Conservation (phyloP, 805 yeast species). For the Clavispora phyllophila region DNA sequence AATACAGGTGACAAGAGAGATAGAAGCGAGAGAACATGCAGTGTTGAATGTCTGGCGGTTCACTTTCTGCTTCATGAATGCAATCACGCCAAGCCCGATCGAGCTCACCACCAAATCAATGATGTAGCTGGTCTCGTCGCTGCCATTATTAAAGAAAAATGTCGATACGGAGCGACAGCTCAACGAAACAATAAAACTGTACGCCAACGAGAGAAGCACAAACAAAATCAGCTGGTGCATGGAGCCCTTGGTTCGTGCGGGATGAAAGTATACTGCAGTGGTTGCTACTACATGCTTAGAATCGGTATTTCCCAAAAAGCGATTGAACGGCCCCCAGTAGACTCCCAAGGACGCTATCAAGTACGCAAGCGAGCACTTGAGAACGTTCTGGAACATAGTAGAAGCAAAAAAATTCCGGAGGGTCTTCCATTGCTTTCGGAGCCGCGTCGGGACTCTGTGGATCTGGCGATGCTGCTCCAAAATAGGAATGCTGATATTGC, state of each 20-base stretch:
- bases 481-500: conserved; percentile 3
- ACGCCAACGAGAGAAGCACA: conserved; percentile 51
- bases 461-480: background rate
- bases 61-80: conserved; percentile 64
- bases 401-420: conserved; percentile 6
- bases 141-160: conserved; percentile 38
- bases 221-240: conserved; percentile 71
- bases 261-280: conserved; percentile 79
- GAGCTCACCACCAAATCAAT: conserved; percentile 52
- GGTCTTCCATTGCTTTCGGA: background rate
- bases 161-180: conserved; percentile 50
- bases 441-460: background rate
- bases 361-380: conserved; percentile 74
- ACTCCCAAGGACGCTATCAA: conserved; percentile 70
- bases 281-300: conserved; percentile 81
- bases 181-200: conserved; percentile 48
- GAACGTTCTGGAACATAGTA: conserved; percentile 26
- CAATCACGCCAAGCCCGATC: conserved; percentile 57
- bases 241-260: conserved; percentile 72
- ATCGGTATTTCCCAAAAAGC: conserved; percentile 57
- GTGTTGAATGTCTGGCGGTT: conserved; percentile 69
- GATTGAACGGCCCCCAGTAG: conserved; percentile 47
- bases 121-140: conserved; percentile 44
- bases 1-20: conserved; percentile 63
- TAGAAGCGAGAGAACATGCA: conserved; percentile 74